Percentiles rank a stretch among this genome's conserved stretches.
Evolutionary conservation across 495 filamentous ascomycete genomes (phyloP).

Genomic region (Tuber indicum): DNA sequence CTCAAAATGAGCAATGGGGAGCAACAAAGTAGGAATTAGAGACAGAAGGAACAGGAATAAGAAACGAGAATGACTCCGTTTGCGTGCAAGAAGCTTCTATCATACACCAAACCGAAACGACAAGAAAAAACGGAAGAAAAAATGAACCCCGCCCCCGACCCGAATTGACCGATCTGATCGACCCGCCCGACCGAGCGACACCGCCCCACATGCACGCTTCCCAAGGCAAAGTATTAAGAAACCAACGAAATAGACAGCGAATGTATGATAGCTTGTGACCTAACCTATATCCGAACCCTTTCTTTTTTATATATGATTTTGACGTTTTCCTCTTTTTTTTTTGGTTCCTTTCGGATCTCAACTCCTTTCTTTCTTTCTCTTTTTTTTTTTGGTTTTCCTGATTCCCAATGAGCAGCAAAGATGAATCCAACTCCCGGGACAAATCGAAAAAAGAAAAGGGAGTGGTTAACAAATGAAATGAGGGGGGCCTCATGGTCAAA

Average conservation of each 20-base stretch:
- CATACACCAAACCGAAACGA: constrained; percentile 38
- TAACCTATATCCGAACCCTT: constrained; percentile 18
- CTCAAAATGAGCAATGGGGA: background rate
- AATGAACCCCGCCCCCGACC: background rate
- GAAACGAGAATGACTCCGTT: constrained; percentile 35
- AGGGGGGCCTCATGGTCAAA: background rate
- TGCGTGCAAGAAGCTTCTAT: constrained; percentile 40
- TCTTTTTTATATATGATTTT: constrained; percentile 16
- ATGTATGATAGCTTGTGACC: constrained; percentile 13
- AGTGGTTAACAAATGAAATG: constrained; percentile 24
- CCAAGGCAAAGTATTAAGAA: background rate
- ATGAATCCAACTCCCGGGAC: background rate
- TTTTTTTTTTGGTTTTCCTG: constrained; percentile 25
- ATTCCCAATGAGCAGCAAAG: background rate
- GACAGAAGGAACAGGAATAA: constrained; percentile 11
- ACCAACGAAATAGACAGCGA: constrained; percentile 12
- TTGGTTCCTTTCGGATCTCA: constrained; percentile 7
- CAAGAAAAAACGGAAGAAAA: constrained; percentile 13
- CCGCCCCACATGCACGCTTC: background rate
- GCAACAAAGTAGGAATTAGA: background rate
- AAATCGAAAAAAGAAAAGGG: constrained; percentile 16
- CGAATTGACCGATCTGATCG: background rate
- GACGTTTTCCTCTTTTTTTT: constrained; percentile 19
- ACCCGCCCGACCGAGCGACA: background rate
- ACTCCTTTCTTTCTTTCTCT: constrained; percentile 9